Evolutionary conservation across 2,329 filamentous ascomycete species (phyloP).

Genomic region (Raffaelea ambrosiae): DNA sequence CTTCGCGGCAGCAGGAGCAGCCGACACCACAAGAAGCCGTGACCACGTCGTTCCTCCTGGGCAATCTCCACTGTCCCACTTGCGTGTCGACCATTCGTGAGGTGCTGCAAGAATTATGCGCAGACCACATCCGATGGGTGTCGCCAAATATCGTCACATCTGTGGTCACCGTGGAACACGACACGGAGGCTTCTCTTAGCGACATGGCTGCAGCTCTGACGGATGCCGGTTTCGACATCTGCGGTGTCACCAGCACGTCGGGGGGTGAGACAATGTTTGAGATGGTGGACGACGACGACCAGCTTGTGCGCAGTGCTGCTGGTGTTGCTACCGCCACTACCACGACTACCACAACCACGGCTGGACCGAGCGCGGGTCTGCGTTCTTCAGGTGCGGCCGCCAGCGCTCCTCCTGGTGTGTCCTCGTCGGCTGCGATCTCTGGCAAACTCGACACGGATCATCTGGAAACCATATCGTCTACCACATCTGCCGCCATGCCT

Average conservation of each 20-base stretch:
- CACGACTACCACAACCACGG: too few relatives aligned
- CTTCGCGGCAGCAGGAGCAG: too few relatives aligned
- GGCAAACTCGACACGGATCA: too few relatives aligned
- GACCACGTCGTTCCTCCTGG: conserved; percentile 57
- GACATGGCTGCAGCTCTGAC: conserved; percentile 38
- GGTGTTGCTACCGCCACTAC: too few relatives aligned
- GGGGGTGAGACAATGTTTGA: conserved; percentile 16
- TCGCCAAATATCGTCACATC: conserved; percentile 66
- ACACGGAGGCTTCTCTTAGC: conserved; percentile 34
- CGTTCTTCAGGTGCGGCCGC: too few relatives aligned
- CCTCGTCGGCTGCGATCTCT: too few relatives aligned
- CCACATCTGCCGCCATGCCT: too few relatives aligned
- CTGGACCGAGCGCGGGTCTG: too few relatives aligned
- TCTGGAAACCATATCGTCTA: too few relatives aligned
- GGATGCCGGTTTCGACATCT: conserved; percentile 51
- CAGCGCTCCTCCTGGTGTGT: too few relatives aligned
- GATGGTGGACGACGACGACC: background rate
- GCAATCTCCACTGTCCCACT: conserved; percentile 70
- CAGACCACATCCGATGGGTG: conserved; percentile 44
- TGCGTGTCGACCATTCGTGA: conserved; percentile 60
- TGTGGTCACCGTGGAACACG: conserved; percentile 54
- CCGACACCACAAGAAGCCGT: conserved; percentile 13
- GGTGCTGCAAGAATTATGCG: conserved; percentile 40
- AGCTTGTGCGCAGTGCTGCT: background rate
- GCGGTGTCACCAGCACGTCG: conserved; percentile 34